A percentile compares a stretch with the other conserved stretches of the same genome.
These are phyloP conservation scores for Lolium perenne DNA, from an alignment of 176 grass and related monocot species.

Conservation along the genomic window DNA sequence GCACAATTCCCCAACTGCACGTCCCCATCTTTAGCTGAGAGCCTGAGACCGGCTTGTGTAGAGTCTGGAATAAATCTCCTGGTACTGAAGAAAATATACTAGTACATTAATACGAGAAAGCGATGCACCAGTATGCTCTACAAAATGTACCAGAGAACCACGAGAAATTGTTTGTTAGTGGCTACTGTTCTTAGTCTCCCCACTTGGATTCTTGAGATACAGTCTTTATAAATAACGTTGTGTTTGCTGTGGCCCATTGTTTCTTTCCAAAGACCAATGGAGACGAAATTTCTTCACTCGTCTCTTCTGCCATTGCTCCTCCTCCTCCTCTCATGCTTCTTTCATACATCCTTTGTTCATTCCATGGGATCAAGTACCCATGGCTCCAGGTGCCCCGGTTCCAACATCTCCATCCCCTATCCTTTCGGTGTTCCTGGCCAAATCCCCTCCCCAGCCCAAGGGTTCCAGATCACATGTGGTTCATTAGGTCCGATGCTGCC, in stretches of 20 bases:
- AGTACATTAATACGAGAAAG: too few species aligned
- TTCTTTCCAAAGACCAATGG: not conserved
- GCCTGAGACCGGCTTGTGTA: too few species aligned
- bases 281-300: not conserved
- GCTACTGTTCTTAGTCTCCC: not conserved
- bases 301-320: slow-evolving; percentile 12
- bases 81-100: too few species aligned
- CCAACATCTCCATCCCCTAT: not conserved
- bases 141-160: not conserved
- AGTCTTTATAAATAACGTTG: not conserved
- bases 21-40: too few species aligned
- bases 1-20: not conserved
- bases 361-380: not conserved
- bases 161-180: not conserved
- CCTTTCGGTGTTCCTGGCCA: not conserved
- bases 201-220: not conserved
- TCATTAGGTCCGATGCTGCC: slow-evolving; percentile 10
- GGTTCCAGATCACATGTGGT: not conserved
- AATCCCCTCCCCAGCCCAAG: not conserved
- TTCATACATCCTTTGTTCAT: not conserved
- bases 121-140: not conserved
- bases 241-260: not conserved
- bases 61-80: too few species aligned
- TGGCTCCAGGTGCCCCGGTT: not conserved
- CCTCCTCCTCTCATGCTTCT: not conserved